These are phyloP conservation scores for Tulasnella calospora DNA, from an alignment of 768 basidiomycete species.

Conservation along the genomic window DNA sequence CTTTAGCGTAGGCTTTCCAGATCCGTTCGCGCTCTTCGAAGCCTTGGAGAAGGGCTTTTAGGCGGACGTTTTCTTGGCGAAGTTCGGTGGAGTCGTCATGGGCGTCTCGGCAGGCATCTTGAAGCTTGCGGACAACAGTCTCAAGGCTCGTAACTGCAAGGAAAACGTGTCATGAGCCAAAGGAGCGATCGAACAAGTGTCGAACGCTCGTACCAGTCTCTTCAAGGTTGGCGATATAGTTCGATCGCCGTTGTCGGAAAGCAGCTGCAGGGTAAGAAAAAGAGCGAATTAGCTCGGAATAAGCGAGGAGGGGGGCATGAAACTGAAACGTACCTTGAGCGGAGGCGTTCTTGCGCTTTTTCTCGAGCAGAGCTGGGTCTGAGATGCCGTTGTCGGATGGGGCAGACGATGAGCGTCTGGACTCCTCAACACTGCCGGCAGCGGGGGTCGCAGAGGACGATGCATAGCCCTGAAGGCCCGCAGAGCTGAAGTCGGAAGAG, in stretches of 20 bases:
- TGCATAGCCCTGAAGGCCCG: slow-evolving; percentile 3
- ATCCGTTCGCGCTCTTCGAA: slow-evolving; percentile 50
- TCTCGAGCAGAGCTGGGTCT: slow-evolving; percentile 9
- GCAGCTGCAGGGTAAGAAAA: slow-evolving; percentile 21
- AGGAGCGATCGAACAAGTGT: neutral
- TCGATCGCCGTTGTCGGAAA: slow-evolving; percentile 48
- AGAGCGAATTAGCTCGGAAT: slow-evolving; percentile 17
- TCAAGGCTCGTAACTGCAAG: slow-evolving; percentile 70
- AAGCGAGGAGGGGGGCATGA: slow-evolving; percentile 39
- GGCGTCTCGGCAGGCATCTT: slow-evolving; percentile 71
- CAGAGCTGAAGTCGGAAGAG: neutral
- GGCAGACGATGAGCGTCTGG: neutral
- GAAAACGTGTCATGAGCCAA: slow-evolving; percentile 5
- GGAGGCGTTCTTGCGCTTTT: slow-evolving; percentile 70
- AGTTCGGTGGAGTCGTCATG: slow-evolving; percentile 58
- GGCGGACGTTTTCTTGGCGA: slow-evolving; percentile 58
- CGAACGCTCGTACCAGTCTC: slow-evolving; percentile 52
- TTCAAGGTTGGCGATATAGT: slow-evolving; percentile 83
- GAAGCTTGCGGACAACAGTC: slow-evolving; percentile 75
- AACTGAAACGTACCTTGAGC: slow-evolving; percentile 73
- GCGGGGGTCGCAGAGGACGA: neutral
- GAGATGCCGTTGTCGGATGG: neutral
- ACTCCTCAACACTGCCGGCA: slow-evolving; percentile 10
- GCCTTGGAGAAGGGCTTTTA: slow-evolving; percentile 33
- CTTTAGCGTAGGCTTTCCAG: slow-evolving; percentile 28